Evolutionary conservation across 1,284 basidiomycete genomes (phyloP), one percentile per base, ranked within the genome.

Genomic region (Blastosporella zonata): DNA sequence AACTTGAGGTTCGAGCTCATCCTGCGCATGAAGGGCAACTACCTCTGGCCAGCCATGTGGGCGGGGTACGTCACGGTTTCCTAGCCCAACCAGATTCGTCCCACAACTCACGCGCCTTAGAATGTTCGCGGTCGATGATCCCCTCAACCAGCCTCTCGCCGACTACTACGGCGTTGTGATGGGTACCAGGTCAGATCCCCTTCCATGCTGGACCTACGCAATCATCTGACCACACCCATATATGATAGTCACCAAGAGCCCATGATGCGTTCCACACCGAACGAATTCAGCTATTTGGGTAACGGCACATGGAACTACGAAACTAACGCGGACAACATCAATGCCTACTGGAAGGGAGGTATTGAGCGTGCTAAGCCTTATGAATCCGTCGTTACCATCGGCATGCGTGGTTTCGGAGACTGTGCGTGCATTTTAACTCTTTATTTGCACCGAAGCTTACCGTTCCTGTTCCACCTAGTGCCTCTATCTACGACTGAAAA

Each of bases 121-220:
- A 52, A 80, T 82, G 33, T 90, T 90, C 56, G 77, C 70, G 15
- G 68, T 85, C 15, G 87, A 89, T 55, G 86, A 88, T 52, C 57
- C 71, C 2, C 70, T 75, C 20, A 89, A 88, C 56, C 82, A 84
- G 58, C 70, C 71, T 20, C 66, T 82, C 6, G 87, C 86, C 0
- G 78, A 87, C 55, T 71, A 69, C 47, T 86, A 79, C 64, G 86
- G 85, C 20, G 74, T 89, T 42, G 83, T 83, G 18, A 87, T 87
- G 80, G 83, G 76, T 23, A 84, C 81, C 8, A 79, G 75, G 75
- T 72, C 43, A 13, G 60, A 22, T 6, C 31, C 18, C 56, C 9
- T 38, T n/a, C 38, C 31, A 17, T 27, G 7, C 25, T 31, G 9
- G 44, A 23, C 17, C 10, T 35, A 23, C 28, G 20, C 9, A 13